Conservation (phyloP, 371 early-diverging fungal species). For the Nematocida minor region DNA sequence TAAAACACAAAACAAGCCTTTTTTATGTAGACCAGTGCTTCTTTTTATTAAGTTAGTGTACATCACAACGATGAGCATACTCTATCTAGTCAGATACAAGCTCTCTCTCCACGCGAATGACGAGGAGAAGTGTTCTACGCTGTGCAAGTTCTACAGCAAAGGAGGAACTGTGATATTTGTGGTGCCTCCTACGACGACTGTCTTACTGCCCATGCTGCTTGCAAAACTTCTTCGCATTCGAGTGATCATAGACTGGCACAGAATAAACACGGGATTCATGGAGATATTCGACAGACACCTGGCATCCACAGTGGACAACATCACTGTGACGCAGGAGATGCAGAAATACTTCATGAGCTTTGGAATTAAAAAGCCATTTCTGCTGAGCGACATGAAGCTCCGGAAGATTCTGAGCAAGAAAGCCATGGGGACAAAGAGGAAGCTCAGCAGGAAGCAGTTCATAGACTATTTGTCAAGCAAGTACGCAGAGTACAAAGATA, state of each 20-base stretch:
- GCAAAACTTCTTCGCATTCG: slow-evolving; percentile 1
- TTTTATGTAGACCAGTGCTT: not conserved
- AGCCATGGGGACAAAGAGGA: not conserved
- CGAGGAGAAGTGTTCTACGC: not conserved
- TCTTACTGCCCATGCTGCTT: slow-evolving; percentile 10
- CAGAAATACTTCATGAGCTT: not conserved
- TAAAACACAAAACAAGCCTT: not conserved
- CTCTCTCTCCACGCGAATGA: not conserved
- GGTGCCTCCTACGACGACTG: slow-evolving; percentile 10
- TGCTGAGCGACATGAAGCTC: slow-evolving; percentile 11
- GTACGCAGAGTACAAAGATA: slow-evolving; percentile 25
- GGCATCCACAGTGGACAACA: not conserved
- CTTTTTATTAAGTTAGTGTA: slow-evolving; percentile 9
- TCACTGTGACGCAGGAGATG: slow-evolving; percentile 11
- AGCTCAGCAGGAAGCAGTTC: not conserved
- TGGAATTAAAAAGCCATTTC: not conserved
- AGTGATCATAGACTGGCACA: slow-evolving; percentile 41
- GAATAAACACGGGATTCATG: not conserved
- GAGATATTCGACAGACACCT: not conserved
- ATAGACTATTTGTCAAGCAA: slow-evolving; percentile 8
- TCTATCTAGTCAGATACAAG: not conserved
- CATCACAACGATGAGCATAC: not conserved
- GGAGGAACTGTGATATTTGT: slow-evolving; percentile 34
- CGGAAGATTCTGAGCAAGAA: not conserved
- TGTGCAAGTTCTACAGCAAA: not conserved